Evolutionary conservation across 352 stramenopile species (phyloP).

Genomic region (Phytophthora cactorum): DNA sequence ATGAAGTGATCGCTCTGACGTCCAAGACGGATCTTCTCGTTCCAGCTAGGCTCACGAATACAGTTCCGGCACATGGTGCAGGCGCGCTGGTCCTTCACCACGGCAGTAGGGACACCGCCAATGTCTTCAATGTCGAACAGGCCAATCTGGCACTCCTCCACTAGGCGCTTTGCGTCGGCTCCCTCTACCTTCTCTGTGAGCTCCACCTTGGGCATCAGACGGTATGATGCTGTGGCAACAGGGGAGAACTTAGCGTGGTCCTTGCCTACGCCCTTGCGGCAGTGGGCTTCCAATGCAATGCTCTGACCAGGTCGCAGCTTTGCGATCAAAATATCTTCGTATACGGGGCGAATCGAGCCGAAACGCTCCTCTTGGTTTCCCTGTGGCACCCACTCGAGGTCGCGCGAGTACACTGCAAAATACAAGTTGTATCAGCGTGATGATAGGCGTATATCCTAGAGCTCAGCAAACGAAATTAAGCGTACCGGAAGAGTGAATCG

Average conservation of each 20-base stretch:
- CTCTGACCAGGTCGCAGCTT: slow-evolving; percentile 96
- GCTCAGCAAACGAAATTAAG: slow-evolving; percentile 1
- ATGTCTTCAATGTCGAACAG: slow-evolving; percentile 94
- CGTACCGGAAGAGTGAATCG: slow-evolving; percentile 66
- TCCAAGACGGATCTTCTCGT: slow-evolving; percentile 90
- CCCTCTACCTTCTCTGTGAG: slow-evolving; percentile 71
- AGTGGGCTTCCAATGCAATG: slow-evolving; percentile 96
- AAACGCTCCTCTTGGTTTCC: slow-evolving; percentile 95
- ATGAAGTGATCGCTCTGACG: slow-evolving; percentile 97
- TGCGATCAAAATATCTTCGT: slow-evolving; percentile 97
- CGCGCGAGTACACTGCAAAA: slow-evolving; percentile 89
- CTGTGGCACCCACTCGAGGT: slow-evolving; percentile 97
- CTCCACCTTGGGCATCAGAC: slow-evolving; percentile 89
- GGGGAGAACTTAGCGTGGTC: slow-evolving; percentile 99
- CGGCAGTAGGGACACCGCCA: slow-evolving; percentile 65
- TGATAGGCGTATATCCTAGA: background rate
- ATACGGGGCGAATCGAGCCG: slow-evolving; percentile 82
- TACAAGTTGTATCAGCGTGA: slow-evolving; percentile 3
- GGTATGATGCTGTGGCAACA: slow-evolving; percentile 96
- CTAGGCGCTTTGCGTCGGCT: slow-evolving; percentile 62
- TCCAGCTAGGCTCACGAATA: slow-evolving; percentile 90
- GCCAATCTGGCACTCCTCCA: slow-evolving; percentile 77
- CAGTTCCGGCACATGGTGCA: slow-evolving; percentile 98
- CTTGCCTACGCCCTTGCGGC: slow-evolving; percentile 94
- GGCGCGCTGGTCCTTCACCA: slow-evolving; percentile 84